Conservation (phyloP, 306 rosid species). For the Malus sylvestris region DNA sequence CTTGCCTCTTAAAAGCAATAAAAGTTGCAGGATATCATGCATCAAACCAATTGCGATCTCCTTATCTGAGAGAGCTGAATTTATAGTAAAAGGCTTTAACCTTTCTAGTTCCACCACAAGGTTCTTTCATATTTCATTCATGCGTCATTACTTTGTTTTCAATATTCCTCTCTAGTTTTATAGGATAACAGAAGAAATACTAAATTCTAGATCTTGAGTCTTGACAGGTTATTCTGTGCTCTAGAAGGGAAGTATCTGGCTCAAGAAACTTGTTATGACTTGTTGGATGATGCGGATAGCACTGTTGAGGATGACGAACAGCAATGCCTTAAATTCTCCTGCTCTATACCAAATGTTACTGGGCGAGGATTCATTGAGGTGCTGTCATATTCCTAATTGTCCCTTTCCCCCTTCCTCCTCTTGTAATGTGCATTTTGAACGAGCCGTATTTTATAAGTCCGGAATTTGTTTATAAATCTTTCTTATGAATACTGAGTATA, state of each 20-base stretch:
- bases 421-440: not conserved
- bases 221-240: conserved; percentile 76
- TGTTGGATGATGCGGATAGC: conserved; percentile 39
- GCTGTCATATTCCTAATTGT: not conserved
- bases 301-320: conserved; percentile 42
- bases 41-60: conserved; percentile 81
- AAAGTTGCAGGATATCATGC: conserved; percentile 50
- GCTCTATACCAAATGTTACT: conserved; percentile 45
- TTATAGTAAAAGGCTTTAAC: conserved; percentile 74
- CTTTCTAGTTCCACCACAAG: conserved; percentile 49
- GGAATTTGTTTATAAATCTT: not conserved
- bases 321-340: conserved; percentile 56
- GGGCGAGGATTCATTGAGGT: conserved; percentile 97
- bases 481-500: not conserved
- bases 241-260: conserved; percentile 79
- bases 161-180: not conserved
- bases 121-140: conserved; percentile 24
- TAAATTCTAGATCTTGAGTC: conserved; percentile 2
- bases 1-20: conserved; percentile 40
- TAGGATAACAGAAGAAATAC: not conserved
- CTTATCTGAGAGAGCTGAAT: conserved; percentile 41
- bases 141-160: not conserved
- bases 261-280: conserved; percentile 46
- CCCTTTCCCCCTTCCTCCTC: not conserved
- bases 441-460: not conserved